Conservation (phyloP, 169 alveolate species). For the Besnoitia besnoiti region DNA sequence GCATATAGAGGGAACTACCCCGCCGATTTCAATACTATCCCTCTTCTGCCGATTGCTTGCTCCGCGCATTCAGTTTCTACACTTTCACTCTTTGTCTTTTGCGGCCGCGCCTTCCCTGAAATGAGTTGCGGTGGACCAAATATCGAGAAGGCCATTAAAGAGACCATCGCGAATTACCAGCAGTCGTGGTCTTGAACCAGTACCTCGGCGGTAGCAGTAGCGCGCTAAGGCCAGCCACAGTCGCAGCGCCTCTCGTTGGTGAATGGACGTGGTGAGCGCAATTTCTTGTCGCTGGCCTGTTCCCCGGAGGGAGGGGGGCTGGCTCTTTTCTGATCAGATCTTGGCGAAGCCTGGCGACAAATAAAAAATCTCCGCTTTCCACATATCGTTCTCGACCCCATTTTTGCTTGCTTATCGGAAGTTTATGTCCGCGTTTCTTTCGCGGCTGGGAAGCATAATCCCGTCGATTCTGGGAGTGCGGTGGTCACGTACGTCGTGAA, state of each 20-base stretch:
- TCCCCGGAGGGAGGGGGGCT: neutral
- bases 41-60: neutral
- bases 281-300: slow-evolving; percentile 4
- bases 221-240: neutral
- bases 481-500: neutral
- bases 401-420: neutral
- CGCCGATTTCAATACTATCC: neutral
- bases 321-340: neutral
- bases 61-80: neutral
- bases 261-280: neutral
- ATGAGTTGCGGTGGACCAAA: neutral
- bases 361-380: neutral
- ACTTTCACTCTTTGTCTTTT: neutral
- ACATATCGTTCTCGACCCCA: neutral
- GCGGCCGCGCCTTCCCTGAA: neutral
- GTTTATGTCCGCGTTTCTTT: neutral
- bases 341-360: neutral
- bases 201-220: neutral
- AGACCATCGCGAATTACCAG: neutral
- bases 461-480: neutral
- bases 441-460: neutral
- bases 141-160: neutral
- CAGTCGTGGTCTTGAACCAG: neutral
- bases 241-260: neutral
- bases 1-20: neutral